Evolutionary conservation across 2,329 filamentous ascomycete genomes (phyloP), one percentile per base, ranked within the genome.

Genomic region (Neonectria ditissima): DNA sequence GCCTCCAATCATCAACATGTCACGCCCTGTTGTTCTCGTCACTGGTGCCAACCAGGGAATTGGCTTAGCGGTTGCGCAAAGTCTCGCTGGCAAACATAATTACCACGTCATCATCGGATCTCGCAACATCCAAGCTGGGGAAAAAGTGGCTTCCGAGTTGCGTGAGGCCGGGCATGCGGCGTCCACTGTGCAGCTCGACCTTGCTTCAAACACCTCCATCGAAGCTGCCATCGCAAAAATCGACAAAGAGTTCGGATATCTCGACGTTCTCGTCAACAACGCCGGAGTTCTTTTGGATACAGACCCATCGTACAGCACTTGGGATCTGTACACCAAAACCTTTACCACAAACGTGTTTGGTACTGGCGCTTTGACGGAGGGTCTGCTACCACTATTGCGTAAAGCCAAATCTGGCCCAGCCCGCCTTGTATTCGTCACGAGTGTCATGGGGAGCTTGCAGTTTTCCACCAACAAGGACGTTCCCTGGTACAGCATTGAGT

Each of bases 391-490:
- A 1, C 69, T 78, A 13, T 65, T 79, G 1, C 63, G 37, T 20
- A 69, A 65, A 55, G 61, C 73, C 6, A 48, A 65, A 24, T 53
- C 59, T 1, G 65, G 62, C 3, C 65, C 66, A 2, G 74, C 78
- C 18, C 75, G 78, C 8, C 55, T 81, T 24, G 69, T 82, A 16
- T 81, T 80, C 62, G 75, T 81, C 7, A 76, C 75, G 0, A 77
- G 74, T n/a, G 59, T 65, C 11, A 73, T 79, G 62, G 79, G 76
- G 1, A 78, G 76, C 10, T 37, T 81, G 3, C 47, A 62, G 1
- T 56, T 67, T 20, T 62, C 74, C 0, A 59, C 67, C 1, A 74
- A 80, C 57, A 69, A 70, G 45, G 62, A 58, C 2, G 74, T 63
- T 0, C 50, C 58, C 4, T 73, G 60, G 18, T 77, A 76, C 51